Conservation (phyloP, 345 rosid species). For the Acer negundo region DNA sequence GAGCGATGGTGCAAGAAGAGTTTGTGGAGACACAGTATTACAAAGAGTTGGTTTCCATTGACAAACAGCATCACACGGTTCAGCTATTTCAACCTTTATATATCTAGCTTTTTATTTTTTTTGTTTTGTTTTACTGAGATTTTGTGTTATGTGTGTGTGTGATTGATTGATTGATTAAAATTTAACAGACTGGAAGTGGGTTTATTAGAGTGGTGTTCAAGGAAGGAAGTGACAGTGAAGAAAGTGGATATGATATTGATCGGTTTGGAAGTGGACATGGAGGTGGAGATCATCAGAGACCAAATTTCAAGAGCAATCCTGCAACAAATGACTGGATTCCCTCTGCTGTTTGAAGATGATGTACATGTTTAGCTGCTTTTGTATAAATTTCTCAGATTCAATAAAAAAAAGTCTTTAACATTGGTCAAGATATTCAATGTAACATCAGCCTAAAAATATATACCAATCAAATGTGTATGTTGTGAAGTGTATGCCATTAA, state of each 20-base stretch:
- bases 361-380: slow-evolving; percentile 30
- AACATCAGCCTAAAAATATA: neutral
- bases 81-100: neutral
- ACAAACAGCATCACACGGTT: slow-evolving; percentile 78
- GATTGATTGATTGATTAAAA: neutral
- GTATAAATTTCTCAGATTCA: neutral
- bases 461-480: too few relatives aligned
- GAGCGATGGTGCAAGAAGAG: slow-evolving; percentile 42
- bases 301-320: slow-evolving; percentile 54
- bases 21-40: slow-evolving; percentile 67
- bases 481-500: too few relatives aligned
- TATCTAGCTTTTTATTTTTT: neutral
- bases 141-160: neutral
- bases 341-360: slow-evolving; percentile 24
- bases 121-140: neutral
- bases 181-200: slow-evolving; percentile 65
- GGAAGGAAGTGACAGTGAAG: slow-evolving; percentile 34
- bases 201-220: slow-evolving; percentile 46
- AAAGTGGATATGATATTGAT: slow-evolving; percentile 26
- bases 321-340: slow-evolving; percentile 83
- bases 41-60: slow-evolving; percentile 54
- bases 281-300: neutral
- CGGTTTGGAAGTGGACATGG: slow-evolving; percentile 15
- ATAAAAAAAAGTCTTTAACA: too few relatives aligned
- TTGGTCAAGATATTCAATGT: neutral